These are phyloP conservation scores for Microdochium paspali DNA, from an alignment of 2,329 filamentous ascomycete species.

Conservation along the genomic window DNA sequence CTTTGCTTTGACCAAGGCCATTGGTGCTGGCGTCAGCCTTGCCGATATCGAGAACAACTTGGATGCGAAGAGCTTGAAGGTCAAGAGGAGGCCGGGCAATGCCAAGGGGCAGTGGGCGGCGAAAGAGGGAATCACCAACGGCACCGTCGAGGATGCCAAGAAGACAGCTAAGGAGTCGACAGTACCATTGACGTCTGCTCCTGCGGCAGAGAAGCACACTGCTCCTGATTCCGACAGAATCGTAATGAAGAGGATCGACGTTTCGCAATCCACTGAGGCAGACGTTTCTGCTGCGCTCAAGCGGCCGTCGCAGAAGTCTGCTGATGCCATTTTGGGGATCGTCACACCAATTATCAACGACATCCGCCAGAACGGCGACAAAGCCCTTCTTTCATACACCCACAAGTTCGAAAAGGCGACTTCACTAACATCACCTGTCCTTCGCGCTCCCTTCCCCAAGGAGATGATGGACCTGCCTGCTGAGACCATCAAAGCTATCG, in stretches of 20 bases:
- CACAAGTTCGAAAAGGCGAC: conserved; percentile 98
- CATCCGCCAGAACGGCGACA: conserved; percentile 75
- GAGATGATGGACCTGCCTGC: conserved; percentile 75
- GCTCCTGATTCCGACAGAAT: conserved; percentile 44
- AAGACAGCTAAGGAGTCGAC: conserved; percentile 23
- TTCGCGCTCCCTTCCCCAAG: conserved; percentile 80
- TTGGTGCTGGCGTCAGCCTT: conserved; percentile 73
- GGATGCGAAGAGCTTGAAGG: conserved; percentile 90
- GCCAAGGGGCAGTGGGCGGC: conserved; percentile 90
- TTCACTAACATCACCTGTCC: conserved; percentile 77
- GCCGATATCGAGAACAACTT: conserved; percentile 88
- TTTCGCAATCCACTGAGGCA: conserved; percentile 50
- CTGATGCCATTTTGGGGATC: conserved; percentile 87
- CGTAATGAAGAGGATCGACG: conserved; percentile 71
- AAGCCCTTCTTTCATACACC: conserved; percentile 82
- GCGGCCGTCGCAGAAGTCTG: conserved; percentile 86
- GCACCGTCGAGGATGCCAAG: conserved; percentile 19
- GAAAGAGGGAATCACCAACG: conserved; percentile 59
- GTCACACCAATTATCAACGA: conserved; percentile 87
- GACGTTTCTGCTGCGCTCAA: conserved; percentile 69
- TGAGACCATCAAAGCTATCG: conserved; percentile 87
- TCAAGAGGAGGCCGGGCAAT: conserved; percentile 86
- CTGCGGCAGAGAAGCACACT: conserved; percentile 30
- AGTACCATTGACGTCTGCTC: conserved; percentile 21
- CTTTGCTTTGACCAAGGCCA: conserved; percentile 86